These are phyloP conservation scores for Nemania sp. DNA, from an alignment of 2,329 filamentous ascomycete genomes.

Conservation along the genomic window DNA sequence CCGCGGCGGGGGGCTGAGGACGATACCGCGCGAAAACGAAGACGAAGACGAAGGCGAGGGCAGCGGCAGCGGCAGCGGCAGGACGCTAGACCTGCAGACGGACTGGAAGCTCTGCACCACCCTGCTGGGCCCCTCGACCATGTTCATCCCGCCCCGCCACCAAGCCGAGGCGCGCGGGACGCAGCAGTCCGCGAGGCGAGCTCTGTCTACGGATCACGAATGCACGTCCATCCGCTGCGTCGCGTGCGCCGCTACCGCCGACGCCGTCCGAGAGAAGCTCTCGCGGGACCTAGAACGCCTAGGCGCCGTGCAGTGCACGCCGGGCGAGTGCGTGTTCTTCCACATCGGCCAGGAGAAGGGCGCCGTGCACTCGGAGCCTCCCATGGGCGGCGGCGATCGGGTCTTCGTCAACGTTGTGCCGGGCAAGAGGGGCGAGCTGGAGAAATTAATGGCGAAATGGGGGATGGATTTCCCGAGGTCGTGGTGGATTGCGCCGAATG, in stretches of 20 bases:
- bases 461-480: constrained; percentile 46
- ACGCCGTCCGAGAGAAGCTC: constrained; percentile 45
- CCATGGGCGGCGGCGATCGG: constrained; percentile 40
- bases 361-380: constrained; percentile 49
- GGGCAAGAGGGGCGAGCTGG: constrained; percentile 42
- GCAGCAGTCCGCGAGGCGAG: constrained; percentile 39
- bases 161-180: constrained; percentile 41
- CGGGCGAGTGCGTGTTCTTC: constrained; percentile 48
- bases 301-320: constrained; percentile 28
- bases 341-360: constrained; percentile 47
- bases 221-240: constrained; percentile 50
- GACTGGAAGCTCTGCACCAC: constrained; percentile 55
- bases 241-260: constrained; percentile 49
- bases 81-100: constrained; percentile 37
- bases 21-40: constrained; percentile 4
- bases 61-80: not conserved
- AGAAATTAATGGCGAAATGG: constrained; percentile 41
- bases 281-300: constrained; percentile 35
- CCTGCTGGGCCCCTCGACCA: constrained; percentile 51
- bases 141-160: constrained; percentile 46
- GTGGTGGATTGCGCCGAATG: constrained; percentile 39
- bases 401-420: constrained; percentile 48
- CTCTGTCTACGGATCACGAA: constrained; percentile 41
- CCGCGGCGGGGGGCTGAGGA: constrained; percentile 25
- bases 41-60: not conserved